These are phyloP conservation scores for Anethum foeniculum DNA, from an alignment of 140 eudicot species.

Conservation along the genomic window DNA sequence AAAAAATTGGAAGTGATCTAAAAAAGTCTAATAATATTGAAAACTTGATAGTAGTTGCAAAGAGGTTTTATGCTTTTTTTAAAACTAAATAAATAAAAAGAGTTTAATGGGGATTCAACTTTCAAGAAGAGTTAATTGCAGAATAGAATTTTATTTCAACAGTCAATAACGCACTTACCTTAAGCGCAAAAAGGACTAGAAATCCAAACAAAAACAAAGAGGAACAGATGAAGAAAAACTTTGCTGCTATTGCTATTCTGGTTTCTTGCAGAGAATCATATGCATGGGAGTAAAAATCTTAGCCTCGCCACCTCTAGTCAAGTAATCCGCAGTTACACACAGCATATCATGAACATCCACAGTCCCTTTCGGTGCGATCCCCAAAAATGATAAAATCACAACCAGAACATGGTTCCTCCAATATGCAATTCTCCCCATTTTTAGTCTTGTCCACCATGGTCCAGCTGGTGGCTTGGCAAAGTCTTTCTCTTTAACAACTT, in stretches of 20 bases:
- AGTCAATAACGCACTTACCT: not conserved
- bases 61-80: too few relatives aligned
- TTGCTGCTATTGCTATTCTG: constrained; percentile 7
- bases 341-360: constrained; percentile 93
- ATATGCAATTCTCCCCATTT: constrained; percentile 83
- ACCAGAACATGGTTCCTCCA: constrained; percentile 88
- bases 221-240: constrained; percentile 12
- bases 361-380: constrained; percentile 75
- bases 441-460: constrained; percentile 92
- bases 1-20: too few relatives aligned
- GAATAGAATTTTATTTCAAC: not conserved
- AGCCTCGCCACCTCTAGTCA: constrained; percentile 69
- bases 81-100: too few relatives aligned
- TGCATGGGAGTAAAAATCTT: constrained; percentile 81
- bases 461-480: constrained; percentile 69
- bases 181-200: not conserved
- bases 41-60: too few relatives aligned
- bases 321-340: constrained; percentile 73
- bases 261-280: constrained; percentile 57
- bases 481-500: constrained; percentile 68
- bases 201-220: not conserved
- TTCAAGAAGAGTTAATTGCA: too few relatives aligned
- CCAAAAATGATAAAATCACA: constrained; percentile 46
- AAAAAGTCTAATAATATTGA: too few relatives aligned
- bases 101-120: too few relatives aligned